Evolutionary conservation across 2,329 filamentous ascomycete genomes (phyloP).

Genomic region (Neofusicoccum laricinum): DNA sequence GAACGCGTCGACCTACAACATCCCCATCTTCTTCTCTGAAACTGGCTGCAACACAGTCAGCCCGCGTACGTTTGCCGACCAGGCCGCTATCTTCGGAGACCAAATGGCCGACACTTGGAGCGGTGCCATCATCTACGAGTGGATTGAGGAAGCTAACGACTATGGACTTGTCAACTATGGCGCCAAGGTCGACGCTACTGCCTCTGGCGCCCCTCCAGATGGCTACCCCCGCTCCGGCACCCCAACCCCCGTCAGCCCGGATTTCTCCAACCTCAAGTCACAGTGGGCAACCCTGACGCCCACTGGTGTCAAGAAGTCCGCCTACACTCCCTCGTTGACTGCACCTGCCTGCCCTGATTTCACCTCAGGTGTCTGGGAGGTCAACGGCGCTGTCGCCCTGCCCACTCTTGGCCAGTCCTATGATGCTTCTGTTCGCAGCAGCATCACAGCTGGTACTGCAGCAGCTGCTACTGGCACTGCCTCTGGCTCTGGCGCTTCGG

Average conservation of each 20-base stretch:
- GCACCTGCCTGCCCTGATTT: constrained; percentile 68
- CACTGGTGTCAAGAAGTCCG: constrained; percentile 62
- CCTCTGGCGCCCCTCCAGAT: constrained; percentile 51
- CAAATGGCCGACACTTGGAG: constrained; percentile 72
- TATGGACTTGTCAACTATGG: constrained; percentile 82
- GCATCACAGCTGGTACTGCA: constrained; percentile 17
- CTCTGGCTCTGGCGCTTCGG: constrained; percentile 3
- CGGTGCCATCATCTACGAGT: constrained; percentile 83
- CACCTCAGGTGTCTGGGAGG: constrained; percentile 68
- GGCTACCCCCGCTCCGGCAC: constrained; percentile 70
- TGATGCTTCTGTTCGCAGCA: constrained; percentile 21
- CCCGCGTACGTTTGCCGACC: constrained; percentile 66
- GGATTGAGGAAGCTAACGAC: constrained; percentile 58
- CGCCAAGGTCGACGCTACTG: constrained; percentile 49
- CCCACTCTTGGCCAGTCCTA: constrained; percentile 62
- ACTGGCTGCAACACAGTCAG: constrained; percentile 70
- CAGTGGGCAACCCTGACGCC: constrained; percentile 74
- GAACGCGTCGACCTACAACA: constrained; percentile 66
- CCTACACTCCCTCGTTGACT: constrained; percentile 62
- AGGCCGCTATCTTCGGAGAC: constrained; percentile 70
- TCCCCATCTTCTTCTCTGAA: constrained; percentile 90
- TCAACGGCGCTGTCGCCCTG: constrained; percentile 66
- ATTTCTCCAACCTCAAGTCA: constrained; percentile 73
- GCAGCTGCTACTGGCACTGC: constrained; percentile 10
- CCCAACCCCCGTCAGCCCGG: constrained; percentile 69